Conservation (phyloP, 441 rosid genomes). For the Pelargonium cotyledonis region DNA sequence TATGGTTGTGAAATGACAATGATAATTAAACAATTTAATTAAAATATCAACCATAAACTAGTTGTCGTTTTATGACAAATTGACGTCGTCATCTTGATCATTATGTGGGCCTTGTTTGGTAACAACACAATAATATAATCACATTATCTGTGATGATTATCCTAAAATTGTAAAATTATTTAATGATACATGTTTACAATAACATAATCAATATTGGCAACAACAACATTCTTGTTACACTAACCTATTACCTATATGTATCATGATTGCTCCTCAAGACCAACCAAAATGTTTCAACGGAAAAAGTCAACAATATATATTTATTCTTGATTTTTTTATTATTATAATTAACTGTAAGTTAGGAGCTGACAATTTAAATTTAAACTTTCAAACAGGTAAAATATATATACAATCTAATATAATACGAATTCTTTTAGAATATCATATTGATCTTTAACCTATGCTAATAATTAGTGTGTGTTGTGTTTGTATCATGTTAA, state of each 20-base stretch:
- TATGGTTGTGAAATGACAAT: no score
- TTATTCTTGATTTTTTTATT: not conserved
- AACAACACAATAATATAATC: slow-evolving; percentile 28
- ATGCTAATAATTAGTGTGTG: not conserved
- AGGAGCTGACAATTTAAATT: no score
- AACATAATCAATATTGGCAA: no score
- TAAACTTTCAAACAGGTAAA: no score
- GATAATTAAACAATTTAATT: not conserved
- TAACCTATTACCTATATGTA: no score
- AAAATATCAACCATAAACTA: slow-evolving; percentile 20
- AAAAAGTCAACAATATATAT: not conserved
- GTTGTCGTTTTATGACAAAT: slow-evolving; percentile 11
- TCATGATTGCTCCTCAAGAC: not conserved
- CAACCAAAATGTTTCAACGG: not conserved
- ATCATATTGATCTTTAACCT: no score
- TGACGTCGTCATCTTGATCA: slow-evolving; percentile 7
- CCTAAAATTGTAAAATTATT: no score
- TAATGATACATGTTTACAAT: no score
- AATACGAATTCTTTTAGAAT: no score
- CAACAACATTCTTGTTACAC: no score
- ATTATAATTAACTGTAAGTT: not conserved
- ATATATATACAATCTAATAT: no score
- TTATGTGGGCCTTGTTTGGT: slow-evolving; percentile 26
- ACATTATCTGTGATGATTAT: not conserved
- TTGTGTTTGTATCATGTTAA: not conserved